Conservation (phyloP, 495 filamentous ascomycete genomes). For the Neurospora intermedia region DNA sequence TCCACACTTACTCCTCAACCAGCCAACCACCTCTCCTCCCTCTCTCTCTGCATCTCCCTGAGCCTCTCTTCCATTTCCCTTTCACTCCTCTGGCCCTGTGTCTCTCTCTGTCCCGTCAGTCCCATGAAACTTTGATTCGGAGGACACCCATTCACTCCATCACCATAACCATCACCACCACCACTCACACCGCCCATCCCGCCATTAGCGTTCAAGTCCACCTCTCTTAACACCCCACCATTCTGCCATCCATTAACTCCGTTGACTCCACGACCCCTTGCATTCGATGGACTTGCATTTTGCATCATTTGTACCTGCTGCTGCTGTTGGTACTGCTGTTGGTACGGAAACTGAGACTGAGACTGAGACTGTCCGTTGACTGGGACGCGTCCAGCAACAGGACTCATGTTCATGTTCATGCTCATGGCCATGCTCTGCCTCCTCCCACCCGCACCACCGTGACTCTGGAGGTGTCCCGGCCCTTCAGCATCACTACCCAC, state of each 20-base stretch:
- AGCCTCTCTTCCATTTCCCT: conserved; percentile 1
- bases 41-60: conserved; percentile 2
- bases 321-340: background rate
- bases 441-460: background rate
- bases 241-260: too few species aligned
- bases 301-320: background rate
- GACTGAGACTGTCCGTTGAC: background rate
- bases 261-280: background rate
- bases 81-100: background rate
- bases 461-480: background rate
- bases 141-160: background rate
- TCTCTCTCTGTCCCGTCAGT: background rate
- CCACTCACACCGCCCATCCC: background rate
- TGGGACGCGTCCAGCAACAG: background rate
- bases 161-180: background rate
- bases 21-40: conserved; percentile 20
- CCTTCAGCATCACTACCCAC: background rate
- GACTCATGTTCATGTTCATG: background rate
- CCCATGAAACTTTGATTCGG: background rate
- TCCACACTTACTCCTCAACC: background rate
- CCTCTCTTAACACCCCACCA: background rate
- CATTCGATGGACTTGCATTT: background rate
- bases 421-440: background rate
- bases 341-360: background rate
- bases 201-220: background rate